Conservation (phyloP, 176 grass and related monocot genomes). For the Aegilops tauschii region DNA sequence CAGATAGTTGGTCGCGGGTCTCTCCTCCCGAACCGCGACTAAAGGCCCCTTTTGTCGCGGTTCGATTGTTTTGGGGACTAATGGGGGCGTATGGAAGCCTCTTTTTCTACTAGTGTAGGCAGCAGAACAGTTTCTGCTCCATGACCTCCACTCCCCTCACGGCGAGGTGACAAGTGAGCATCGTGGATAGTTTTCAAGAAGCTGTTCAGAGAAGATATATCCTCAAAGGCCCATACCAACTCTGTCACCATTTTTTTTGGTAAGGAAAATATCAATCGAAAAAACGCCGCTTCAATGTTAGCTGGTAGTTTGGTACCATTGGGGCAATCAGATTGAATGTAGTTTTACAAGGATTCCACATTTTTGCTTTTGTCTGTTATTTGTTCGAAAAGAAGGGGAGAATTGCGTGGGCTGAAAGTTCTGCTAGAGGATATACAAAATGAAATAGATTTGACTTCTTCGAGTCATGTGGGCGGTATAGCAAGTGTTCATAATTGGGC, state of each 20-base stretch:
- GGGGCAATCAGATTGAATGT: background rate
- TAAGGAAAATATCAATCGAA: background rate
- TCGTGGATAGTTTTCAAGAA: background rate
- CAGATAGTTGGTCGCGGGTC: no score
- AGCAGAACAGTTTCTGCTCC: background rate
- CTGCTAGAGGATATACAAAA: background rate
- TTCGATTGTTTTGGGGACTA: no score
- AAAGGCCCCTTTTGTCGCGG: no score
- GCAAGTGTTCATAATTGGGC: no score
- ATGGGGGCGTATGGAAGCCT: no score
- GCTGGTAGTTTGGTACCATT: background rate
- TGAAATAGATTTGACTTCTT: no score
- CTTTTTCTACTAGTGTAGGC: no score
- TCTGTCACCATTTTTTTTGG: background rate
- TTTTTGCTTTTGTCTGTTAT: background rate
- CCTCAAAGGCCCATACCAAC: background rate
- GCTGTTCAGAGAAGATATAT: background rate
- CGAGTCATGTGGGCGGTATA: no score
- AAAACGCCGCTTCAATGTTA: background rate
- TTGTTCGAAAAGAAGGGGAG: background rate
- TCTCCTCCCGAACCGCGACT: no score
- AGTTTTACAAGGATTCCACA: background rate
- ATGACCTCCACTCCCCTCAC: background rate
- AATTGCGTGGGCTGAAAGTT: background rate
- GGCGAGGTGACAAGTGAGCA: background rate